Base-by-base conservation (phyloP, 768 basidiomycete genomes). In the Russula ochroleuca region DNA sequence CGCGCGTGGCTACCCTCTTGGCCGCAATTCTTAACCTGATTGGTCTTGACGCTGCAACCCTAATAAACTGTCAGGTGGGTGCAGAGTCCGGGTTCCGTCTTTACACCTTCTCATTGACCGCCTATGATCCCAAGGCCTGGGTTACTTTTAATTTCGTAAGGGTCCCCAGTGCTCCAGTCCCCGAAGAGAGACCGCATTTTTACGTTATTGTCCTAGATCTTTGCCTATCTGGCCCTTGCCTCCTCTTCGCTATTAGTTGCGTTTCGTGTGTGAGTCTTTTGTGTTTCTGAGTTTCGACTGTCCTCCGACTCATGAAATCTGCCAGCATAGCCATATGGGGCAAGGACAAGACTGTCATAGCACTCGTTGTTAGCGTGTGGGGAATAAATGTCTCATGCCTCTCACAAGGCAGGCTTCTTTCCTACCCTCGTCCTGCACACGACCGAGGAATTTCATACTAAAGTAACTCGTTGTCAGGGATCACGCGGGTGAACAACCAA, bases 11-110 rank as follows among this genome's bases (percentile, higher is more conserved):
- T 1, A 40, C 38, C 14, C 53, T 55, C 23, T 6, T 40, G 53
- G 38, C 53, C 14, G 53, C 23, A 10, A 40, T 55, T 5, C 23
- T 40, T 21, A 40, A 55, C 53, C 8, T 55, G 38, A 28, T 40
- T 37, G 38, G 38, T 23, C 38, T 55, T 19, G 15, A 55, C 23
- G 3, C 15, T 28, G 8, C 38, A 15, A 25, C 37, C 14, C 7
- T 5, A 55, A 55, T 40, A 21, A 40, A 55, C 53, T 55, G 53
- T 11, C 53, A 55, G 23, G 53, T 55, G 23, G 7, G 53, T 40
- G 2, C 15, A 2, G 17, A 9, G 0, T 55, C 13, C 15, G 1
- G 37, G 4, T 54, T 10, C 21, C 37, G 2, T n/a, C 52, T 40
- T 15, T 15, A 55, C 37, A 11, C 38, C 23, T 1, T 14, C n/a